Conservation (phyloP, 2,329 filamentous ascomycete species). For the Paecilomyces formosus region DNA sequence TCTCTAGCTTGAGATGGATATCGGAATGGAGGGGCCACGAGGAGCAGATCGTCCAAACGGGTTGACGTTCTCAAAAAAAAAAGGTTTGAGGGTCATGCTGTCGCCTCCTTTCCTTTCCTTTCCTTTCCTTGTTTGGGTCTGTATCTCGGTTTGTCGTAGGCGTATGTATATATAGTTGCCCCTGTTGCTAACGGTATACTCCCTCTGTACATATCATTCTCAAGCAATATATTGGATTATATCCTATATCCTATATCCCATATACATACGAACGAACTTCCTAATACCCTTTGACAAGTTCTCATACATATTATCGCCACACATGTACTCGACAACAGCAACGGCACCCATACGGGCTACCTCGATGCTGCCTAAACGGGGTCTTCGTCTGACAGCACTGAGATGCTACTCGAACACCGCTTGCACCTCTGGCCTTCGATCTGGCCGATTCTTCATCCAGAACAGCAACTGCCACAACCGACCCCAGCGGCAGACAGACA, state of each 20-base stretch:
- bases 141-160: no score
- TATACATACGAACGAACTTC: no score
- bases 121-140: no score
- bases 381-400: slow-evolving; percentile 13
- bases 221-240: background rate
- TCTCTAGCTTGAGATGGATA: background rate
- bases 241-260: no score
- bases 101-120: background rate
- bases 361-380: slow-evolving; percentile 15
- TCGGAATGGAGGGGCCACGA: background rate
- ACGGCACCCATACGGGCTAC: slow-evolving; percentile 20
- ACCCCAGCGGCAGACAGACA: slow-evolving; percentile 5
- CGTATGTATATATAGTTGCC: background rate
- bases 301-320: slow-evolving; percentile 1
- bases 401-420: slow-evolving; percentile 17
- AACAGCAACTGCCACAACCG: slow-evolving; percentile 1
- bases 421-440: slow-evolving; percentile 16
- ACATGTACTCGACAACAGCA: slow-evolving; percentile 22
- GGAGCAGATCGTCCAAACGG: background rate
- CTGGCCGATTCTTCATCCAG: slow-evolving; percentile 10
- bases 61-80: background rate
- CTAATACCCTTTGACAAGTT: no score
- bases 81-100: background rate
- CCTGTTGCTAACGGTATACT: background rate
- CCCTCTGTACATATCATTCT: background rate